These are phyloP conservation scores for Pilaira anomala DNA, from an alignment of 192 early-diverging fungal species.

Conservation along the genomic window DNA sequence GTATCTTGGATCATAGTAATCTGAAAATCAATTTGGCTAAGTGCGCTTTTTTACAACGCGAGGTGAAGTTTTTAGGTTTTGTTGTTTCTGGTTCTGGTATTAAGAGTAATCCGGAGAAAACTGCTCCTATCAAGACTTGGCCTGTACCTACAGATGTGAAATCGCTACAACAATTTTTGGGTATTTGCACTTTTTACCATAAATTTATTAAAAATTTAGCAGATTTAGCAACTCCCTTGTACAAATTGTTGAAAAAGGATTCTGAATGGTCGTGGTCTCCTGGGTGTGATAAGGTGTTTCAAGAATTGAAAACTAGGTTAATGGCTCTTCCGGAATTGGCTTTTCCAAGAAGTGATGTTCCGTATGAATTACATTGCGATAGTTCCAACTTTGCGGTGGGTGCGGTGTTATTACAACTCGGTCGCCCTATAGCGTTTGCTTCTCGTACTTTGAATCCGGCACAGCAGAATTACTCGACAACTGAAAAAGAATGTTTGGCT, in stretches of 20 bases:
- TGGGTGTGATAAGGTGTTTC: neutral
- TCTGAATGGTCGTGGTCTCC: neutral
- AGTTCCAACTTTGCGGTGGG: no score
- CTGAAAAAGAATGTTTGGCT: no score
- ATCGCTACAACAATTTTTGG: conserved; percentile 22
- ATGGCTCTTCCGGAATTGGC: neutral
- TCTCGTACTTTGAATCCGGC: no score
- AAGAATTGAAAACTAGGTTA: neutral
- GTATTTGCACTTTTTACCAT: conserved; percentile 26
- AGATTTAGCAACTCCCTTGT: conserved; percentile 12
- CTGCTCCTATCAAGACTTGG: neutral
- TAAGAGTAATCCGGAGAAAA: neutral
- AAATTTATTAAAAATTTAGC: conserved; percentile 21
- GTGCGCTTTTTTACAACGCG: neutral
- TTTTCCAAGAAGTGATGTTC: neutral
- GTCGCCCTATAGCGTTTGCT: no score
- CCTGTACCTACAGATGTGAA: neutral
- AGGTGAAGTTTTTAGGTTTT: conserved; percentile 15
- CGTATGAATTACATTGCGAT: no score
- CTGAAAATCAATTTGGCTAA: conserved; percentile 1
- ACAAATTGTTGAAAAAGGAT: conserved; percentile 12
- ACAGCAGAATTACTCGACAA: no score
- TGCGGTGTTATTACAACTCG: no score
- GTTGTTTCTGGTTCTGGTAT: conserved; percentile 3
- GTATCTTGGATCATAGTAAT: neutral